Percentiles rank a stretch among this genome's conserved stretches.
phyloP scores from a whole-genome alignment of 1,139 yeast species.

The Diutina pseudorugosa region DNA sequence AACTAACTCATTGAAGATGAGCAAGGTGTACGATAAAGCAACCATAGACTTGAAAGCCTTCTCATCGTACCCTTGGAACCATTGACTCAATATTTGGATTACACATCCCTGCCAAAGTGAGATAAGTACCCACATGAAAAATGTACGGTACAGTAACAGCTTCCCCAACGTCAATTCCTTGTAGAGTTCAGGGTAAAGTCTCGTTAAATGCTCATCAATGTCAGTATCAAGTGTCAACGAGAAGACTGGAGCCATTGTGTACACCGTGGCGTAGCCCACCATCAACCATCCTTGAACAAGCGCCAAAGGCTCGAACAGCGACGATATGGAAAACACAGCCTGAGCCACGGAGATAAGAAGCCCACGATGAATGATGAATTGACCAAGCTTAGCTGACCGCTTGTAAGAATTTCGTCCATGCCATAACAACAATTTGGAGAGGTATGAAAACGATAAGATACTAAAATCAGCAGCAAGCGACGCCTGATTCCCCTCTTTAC shows the following conservation, averaged over 20 bases:
- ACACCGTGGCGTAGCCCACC: slow-evolving; percentile 96
- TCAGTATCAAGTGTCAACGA: slow-evolving; percentile 86
- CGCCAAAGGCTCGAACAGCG: slow-evolving; percentile 87
- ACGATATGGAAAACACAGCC: slow-evolving; percentile 79
- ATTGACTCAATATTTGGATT: slow-evolving; percentile 73
- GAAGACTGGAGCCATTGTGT: slow-evolving; percentile 98
- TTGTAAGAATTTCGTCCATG: slow-evolving; percentile 97
- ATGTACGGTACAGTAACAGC: slow-evolving; percentile 76
- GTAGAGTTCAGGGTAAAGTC: slow-evolving; percentile 87
- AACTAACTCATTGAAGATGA: slow-evolving; percentile 72
- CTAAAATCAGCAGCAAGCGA: slow-evolving; percentile 96
- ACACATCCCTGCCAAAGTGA: slow-evolving; percentile 80
- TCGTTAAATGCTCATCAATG: slow-evolving; percentile 80
- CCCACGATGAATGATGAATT: slow-evolving; percentile 94
- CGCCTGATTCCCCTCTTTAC: slow-evolving; percentile 97
- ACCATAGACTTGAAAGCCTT: slow-evolving; percentile 64
- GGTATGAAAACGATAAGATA: slow-evolving; percentile 79
- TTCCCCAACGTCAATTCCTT: slow-evolving; percentile 83
- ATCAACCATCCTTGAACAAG: slow-evolving; percentile 91
- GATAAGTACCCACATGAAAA: slow-evolving; percentile 82
- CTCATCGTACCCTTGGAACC: slow-evolving; percentile 50
- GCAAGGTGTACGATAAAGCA: slow-evolving; percentile 67
- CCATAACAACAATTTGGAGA: slow-evolving; percentile 84
- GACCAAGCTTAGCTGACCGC: slow-evolving; percentile 88
- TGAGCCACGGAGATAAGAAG: slow-evolving; percentile 92